Conservation (phyloP, 805 yeast species). For the Candida easanensis region DNA sequence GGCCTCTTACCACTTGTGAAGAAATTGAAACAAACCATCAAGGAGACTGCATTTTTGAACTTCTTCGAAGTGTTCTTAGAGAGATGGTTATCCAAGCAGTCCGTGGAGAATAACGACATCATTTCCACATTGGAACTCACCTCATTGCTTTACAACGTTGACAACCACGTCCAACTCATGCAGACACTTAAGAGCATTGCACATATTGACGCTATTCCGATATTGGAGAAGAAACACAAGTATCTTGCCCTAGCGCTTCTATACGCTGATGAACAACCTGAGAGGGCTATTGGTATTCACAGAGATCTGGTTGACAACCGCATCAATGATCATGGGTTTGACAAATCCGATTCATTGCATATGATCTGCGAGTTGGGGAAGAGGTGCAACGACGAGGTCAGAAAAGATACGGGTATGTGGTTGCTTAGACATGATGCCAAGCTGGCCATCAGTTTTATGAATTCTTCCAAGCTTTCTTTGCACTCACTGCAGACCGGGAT, state of each 20-base stretch:
- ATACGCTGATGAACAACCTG: constrained; percentile 3
- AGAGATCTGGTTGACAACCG: constrained; percentile 16
- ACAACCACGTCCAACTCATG: constrained; percentile 13
- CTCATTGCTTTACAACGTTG: constrained; percentile 11
- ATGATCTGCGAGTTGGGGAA: constrained; percentile 13
- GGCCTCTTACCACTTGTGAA: constrained; percentile 18
- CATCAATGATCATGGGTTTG: constrained; percentile 9
- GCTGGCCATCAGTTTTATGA: constrained; percentile 22
- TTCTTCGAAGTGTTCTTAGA: constrained; percentile 23
- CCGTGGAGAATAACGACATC: constrained; percentile 16
- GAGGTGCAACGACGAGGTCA: constrained; percentile 11
- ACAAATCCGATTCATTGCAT: constrained; percentile 11
- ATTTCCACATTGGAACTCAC: constrained; percentile 19
- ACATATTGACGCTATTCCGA: constrained; percentile 7
- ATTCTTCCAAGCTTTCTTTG: constrained; percentile 14
- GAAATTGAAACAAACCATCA: constrained; percentile 11
- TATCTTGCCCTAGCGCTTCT: constrained; percentile 16
- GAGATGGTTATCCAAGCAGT: constrained; percentile 22
- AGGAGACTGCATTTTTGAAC: constrained; percentile 18
- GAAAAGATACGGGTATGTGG: constrained; percentile 22
- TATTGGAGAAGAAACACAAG: constrained; percentile 12
- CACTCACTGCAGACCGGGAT: constrained; percentile 11
- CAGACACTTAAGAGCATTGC: constrained; percentile 3
- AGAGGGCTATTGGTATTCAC: constrained; percentile 10
- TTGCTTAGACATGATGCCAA: constrained; percentile 20